Percentiles rank a stretch among this genome's conserved stretches.
These are phyloP conservation scores for Salicornia ramosissima DNA, from an alignment of 148 eudicot genomes.

Conservation along the genomic window DNA sequence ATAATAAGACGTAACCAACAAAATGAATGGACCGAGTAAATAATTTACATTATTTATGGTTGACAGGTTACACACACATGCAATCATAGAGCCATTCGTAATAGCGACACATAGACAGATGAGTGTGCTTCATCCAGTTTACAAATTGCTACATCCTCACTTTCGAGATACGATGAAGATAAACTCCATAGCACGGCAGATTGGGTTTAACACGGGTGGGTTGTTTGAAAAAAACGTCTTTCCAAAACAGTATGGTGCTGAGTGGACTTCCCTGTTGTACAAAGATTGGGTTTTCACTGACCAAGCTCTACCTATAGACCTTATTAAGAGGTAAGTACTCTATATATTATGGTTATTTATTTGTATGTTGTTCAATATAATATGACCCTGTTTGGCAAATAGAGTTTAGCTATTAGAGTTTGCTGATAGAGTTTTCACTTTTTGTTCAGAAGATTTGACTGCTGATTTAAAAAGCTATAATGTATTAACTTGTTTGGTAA, in stretches of 20 bases:
- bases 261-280: conserved; percentile 51
- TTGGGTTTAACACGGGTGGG: conserved; percentile 62
- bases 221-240: conserved; percentile 68
- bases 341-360: too few relatives aligned
- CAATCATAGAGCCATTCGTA: conserved; percentile 71
- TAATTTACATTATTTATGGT: background rate
- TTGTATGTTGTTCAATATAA: too few relatives aligned
- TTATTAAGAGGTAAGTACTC: conserved; percentile 90
- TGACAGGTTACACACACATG: conserved; percentile 75
- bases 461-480: too few relatives aligned
- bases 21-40: too few relatives aligned
- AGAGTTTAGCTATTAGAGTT: too few relatives aligned
- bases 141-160: conserved; percentile 82
- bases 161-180: conserved; percentile 80
- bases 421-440: too few relatives aligned
- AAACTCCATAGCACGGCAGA: conserved; percentile 72
- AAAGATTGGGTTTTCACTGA: conserved; percentile 74
- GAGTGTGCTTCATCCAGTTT: conserved; percentile 73
- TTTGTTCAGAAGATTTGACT: too few relatives aligned
- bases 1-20: too few relatives aligned
- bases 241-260: conserved; percentile 53
- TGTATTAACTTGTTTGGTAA: too few relatives aligned
- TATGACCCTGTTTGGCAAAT: too few relatives aligned
- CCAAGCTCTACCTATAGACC: conserved; percentile 82
- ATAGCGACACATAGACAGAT: conserved; percentile 82